phyloP scores from a whole-genome alignment of 371 early-diverging fungal genomes.

The Funneliformis caledonium region DNA sequence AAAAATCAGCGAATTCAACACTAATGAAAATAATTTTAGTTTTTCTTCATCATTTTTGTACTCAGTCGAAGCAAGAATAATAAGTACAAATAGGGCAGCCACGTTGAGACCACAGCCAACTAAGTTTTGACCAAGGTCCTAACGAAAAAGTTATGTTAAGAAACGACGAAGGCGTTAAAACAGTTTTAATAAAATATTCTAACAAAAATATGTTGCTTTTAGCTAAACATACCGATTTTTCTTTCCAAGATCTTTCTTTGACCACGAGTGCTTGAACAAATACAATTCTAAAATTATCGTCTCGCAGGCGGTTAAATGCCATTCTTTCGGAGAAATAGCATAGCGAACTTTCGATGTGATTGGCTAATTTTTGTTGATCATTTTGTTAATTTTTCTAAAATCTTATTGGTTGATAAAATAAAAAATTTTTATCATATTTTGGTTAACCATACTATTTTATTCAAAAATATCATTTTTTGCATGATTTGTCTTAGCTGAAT shows the following conservation, averaged over 20 bases:
- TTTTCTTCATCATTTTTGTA: constrained; percentile 1
- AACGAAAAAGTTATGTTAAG: constrained; percentile 28
- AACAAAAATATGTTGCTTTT: constrained; percentile 14
- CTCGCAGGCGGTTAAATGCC: too few species aligned
- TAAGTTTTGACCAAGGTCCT: constrained; percentile 14
- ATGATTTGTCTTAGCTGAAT: too few species aligned
- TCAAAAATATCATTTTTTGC: too few species aligned
- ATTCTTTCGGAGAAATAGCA: too few species aligned
- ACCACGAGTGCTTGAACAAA: background rate
- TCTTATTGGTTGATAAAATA: too few species aligned
- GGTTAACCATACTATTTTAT: too few species aligned
- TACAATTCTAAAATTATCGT: background rate
- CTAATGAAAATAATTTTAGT: too few species aligned
- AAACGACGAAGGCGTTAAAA: constrained; percentile 32
- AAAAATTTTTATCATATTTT: too few species aligned
- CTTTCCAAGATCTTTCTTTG: background rate
- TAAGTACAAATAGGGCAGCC: background rate
- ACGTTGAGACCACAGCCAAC: background rate
- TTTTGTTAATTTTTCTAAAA: too few species aligned
- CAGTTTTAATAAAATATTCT: background rate
- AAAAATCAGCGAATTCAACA: constrained; percentile 31
- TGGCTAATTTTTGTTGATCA: too few species aligned
- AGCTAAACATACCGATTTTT: constrained; percentile 39
- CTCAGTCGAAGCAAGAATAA: constrained; percentile 11
- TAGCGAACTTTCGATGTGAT: too few species aligned